Conservation (phyloP, 352 stramenopile genomes). For the Phytophthora constricta region DNA sequence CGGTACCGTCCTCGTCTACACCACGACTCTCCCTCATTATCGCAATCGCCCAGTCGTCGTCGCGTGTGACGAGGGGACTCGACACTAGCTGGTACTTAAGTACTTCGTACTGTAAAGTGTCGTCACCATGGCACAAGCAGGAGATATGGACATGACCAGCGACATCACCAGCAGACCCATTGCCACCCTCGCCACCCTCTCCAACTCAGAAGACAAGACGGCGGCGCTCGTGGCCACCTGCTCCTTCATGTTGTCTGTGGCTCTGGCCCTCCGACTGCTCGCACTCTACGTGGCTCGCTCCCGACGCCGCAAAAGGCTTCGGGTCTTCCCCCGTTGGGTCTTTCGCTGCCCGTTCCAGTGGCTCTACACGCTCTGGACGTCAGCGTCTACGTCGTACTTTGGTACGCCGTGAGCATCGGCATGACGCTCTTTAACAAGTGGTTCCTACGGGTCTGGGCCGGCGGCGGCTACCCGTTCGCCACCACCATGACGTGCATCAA, state of each 20-base stretch:
- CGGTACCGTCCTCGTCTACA: not conserved
- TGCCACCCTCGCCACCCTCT: constrained; percentile 21
- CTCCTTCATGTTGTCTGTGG: constrained; percentile 66
- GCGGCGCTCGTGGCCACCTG: constrained; percentile 58
- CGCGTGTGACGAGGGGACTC: no score
- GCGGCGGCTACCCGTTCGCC: constrained; percentile 73
- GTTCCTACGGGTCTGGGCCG: constrained; percentile 77
- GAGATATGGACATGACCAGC: constrained; percentile 15
- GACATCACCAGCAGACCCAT: constrained; percentile 9
- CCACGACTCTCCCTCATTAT: constrained; percentile 11
- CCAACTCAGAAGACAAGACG: constrained; percentile 61
- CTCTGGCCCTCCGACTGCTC: constrained; percentile 51
- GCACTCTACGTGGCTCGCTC: constrained; percentile 41
- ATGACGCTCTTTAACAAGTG: constrained; percentile 90
- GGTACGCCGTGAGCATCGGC: constrained; percentile 86
- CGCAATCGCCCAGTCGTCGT: constrained; percentile 25
- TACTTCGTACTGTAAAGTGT: no score
- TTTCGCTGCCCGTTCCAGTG: constrained; percentile 34
- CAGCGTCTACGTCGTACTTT: constrained; percentile 74
- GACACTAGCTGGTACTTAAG: no score
- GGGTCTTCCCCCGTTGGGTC: constrained; percentile 17
- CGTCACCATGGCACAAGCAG: constrained; percentile 19
- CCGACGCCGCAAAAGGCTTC: constrained; percentile 29
- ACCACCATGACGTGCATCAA: constrained; percentile 84
- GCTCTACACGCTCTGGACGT: constrained; percentile 68